phyloP scores from a whole-genome alignment of 2,329 filamentous ascomycete genomes.

The Berkeleyomyces rouxiae region DNA sequence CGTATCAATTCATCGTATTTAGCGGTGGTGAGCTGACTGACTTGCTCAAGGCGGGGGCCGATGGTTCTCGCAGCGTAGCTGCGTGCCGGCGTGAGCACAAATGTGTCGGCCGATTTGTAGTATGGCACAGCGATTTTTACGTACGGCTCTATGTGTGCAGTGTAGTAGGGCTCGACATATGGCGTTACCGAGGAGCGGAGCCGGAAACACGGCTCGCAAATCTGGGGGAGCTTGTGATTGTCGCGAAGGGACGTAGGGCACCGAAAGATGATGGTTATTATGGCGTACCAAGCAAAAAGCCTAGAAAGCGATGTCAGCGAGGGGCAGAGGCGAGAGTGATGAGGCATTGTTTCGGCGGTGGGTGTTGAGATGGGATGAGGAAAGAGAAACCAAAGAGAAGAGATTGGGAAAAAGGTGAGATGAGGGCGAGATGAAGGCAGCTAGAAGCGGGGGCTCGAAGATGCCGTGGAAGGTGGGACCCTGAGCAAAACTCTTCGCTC shows the following conservation, averaged over 20 bases:
- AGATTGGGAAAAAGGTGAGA: neutral
- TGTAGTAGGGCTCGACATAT: slow-evolving; percentile 70
- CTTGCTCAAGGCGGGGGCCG: slow-evolving; percentile 53
- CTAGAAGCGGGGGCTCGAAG: neutral
- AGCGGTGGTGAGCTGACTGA: slow-evolving; percentile 44
- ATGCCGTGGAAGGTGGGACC: neutral
- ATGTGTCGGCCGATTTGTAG: slow-evolving; percentile 42
- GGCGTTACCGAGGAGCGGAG: slow-evolving; percentile 48
- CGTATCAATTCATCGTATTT: slow-evolving; percentile 69
- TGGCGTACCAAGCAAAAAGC: slow-evolving; percentile 68
- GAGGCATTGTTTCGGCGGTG: neutral
- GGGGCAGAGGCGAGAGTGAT: neutral
- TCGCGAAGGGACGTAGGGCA: slow-evolving; percentile 60
- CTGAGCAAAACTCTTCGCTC: neutral
- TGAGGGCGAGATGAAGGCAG: no score
- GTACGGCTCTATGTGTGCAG: slow-evolving; percentile 69
- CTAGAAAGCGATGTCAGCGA: slow-evolving; percentile 26
- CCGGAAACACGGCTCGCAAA: slow-evolving; percentile 73
- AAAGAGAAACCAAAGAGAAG: neutral
- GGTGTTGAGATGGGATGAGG: neutral
- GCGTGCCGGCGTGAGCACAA: slow-evolving; percentile 52
- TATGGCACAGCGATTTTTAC: slow-evolving; percentile 65
- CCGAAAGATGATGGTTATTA: slow-evolving; percentile 64
- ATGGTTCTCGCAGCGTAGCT: slow-evolving; percentile 55
- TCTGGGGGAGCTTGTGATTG: slow-evolving; percentile 49